These are phyloP conservation scores for Exserohilum turcica DNA, from an alignment of 2,329 filamentous ascomycete genomes.

Conservation along the genomic window DNA sequence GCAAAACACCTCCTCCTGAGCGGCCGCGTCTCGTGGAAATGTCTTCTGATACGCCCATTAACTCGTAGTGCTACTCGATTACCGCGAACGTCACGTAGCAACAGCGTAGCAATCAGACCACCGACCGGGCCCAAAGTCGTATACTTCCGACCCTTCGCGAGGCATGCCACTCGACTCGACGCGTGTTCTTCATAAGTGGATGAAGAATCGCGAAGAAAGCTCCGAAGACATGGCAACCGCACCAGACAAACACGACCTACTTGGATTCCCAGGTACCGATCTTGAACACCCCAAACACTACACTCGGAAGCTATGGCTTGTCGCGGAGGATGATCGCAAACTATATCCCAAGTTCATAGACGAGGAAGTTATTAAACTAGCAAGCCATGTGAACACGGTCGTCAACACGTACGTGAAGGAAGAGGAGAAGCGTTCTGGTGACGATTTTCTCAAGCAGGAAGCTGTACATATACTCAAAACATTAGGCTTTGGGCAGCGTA, in stretches of 20 bases:
- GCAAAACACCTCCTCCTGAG: background rate
- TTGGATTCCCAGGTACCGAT: conserved; percentile 1
- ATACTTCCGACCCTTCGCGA: conserved; percentile 1
- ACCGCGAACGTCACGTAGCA: conserved; percentile 4
- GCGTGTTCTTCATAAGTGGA: conserved; percentile 3
- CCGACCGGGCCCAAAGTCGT: background rate
- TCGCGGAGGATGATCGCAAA: conserved; percentile 1
- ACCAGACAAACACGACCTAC: conserved; percentile 5
- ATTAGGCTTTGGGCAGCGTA: background rate
- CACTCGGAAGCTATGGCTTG: conserved; percentile 5
- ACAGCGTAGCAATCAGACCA: conserved; percentile 3
- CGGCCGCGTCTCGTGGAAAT: background rate
- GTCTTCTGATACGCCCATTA: background rate
- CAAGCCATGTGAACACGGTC: background rate
- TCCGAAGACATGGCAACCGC: background rate
- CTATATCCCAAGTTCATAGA: background rate
- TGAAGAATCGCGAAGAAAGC: background rate
- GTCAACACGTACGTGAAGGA: conserved; percentile 1
- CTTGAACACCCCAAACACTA: conserved; percentile 2
- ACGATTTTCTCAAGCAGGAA: conserved; percentile 1
- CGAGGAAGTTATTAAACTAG: background rate
- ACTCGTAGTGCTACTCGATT: conserved; percentile 1
- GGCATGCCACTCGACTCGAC: conserved; percentile 6
- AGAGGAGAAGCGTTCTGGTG: background rate
- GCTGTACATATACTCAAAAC: background rate